Evolutionary conservation across 106 monocot genomes (phyloP).

Genomic region (Acanthochlamys bracteata): DNA sequence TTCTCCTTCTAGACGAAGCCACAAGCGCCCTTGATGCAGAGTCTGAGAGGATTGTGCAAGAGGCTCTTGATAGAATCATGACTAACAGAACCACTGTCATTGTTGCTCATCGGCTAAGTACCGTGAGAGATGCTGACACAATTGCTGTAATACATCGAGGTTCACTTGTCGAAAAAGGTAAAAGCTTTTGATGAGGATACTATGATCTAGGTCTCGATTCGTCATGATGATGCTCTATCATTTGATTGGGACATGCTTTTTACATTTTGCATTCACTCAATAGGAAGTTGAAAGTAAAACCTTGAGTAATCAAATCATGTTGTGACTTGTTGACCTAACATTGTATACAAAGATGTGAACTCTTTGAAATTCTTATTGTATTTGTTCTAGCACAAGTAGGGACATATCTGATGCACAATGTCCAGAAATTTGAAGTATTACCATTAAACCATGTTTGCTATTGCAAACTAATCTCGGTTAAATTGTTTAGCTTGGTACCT

Average conservation of each 20-base stretch:
- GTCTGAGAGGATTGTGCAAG: slow-evolving; percentile 58
- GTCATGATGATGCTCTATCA: too few relatives aligned
- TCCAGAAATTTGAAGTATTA: too few relatives aligned
- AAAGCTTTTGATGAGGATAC: neutral
- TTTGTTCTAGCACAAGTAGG: too few relatives aligned
- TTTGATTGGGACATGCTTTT: too few relatives aligned
- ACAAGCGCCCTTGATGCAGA: slow-evolving; percentile 64
- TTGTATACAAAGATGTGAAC: too few relatives aligned
- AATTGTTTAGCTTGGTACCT: too few relatives aligned
- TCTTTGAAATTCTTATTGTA: too few relatives aligned
- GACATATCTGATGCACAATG: too few relatives aligned
- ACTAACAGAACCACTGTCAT: slow-evolving; percentile 51
- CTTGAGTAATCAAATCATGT: neutral
- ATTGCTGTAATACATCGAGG: slow-evolving; percentile 51
- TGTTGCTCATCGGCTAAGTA: slow-evolving; percentile 59
- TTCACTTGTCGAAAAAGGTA: slow-evolving; percentile 58
- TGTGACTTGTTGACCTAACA: too few relatives aligned
- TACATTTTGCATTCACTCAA: too few relatives aligned
- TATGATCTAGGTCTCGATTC: neutral
- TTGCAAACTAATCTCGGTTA: too few relatives aligned
- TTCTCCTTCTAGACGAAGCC: slow-evolving; percentile 46
- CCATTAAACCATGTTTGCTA: too few relatives aligned
- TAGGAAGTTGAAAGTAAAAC: neutral
- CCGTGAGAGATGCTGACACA: slow-evolving; percentile 48
- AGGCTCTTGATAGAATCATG: slow-evolving; percentile 55